phyloP scores from a whole-genome alignment of 1,284 basidiomycete species.

The Leccinum colubrinum region DNA sequence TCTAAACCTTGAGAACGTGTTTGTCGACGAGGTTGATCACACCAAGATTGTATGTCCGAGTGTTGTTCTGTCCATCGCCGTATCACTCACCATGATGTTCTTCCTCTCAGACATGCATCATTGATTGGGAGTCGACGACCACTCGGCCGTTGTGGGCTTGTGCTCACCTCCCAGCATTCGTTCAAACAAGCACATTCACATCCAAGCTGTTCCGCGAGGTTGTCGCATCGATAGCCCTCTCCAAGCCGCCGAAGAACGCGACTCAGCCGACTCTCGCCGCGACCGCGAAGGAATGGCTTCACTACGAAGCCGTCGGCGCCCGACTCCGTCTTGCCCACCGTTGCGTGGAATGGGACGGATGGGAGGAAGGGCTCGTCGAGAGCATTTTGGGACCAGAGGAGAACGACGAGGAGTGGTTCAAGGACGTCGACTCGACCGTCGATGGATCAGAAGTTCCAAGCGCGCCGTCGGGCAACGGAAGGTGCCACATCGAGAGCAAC shows the following conservation, averaged over 20 bases:
- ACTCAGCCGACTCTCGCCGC: constrained; percentile 28
- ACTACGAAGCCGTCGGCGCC: constrained; percentile 62
- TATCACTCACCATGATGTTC: not conserved
- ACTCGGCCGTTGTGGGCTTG: constrained; percentile 79
- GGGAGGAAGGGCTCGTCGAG: constrained; percentile 78
- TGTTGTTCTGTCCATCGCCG: not conserved
- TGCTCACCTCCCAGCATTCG: constrained; percentile 76
- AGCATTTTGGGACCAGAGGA: constrained; percentile 72
- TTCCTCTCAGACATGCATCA: constrained; percentile 66
- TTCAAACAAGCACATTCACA: constrained; percentile 71
- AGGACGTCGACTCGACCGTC: constrained; percentile 37
- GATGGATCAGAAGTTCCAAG: constrained; percentile 23
- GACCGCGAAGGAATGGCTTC: constrained; percentile 67
- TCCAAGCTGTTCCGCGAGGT: constrained; percentile 65
- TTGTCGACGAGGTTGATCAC: constrained; percentile 62
- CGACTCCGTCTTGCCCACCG: constrained; percentile 71
- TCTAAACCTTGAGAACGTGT: constrained; percentile 76
- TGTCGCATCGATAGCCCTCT: constrained; percentile 40
- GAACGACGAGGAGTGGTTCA: constrained; percentile 67
- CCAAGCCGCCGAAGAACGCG: constrained; percentile 20
- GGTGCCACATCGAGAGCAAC: not conserved
- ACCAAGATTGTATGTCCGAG: constrained; percentile 59
- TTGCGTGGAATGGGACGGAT: constrained; percentile 81
- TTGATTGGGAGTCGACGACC: constrained; percentile 85
- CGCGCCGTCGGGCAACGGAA: constrained; percentile 4